These are phyloP conservation scores for Populus hybrid DNA, from an alignment of 441 rosid species.

Conservation along the genomic window DNA sequence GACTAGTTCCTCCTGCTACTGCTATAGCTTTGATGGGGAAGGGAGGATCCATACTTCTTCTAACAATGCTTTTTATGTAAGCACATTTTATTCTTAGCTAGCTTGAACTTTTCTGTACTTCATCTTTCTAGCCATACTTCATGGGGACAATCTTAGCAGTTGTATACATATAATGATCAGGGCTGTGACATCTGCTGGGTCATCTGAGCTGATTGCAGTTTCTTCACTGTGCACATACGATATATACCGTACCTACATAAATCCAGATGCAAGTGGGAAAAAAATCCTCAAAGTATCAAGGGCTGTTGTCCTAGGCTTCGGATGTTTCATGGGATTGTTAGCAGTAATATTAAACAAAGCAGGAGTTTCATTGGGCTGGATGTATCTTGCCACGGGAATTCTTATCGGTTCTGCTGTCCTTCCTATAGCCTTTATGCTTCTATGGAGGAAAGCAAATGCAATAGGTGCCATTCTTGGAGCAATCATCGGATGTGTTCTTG, in stretches of 20 bases:
- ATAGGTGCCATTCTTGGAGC: conserved; percentile 74
- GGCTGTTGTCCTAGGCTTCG: conserved; percentile 64
- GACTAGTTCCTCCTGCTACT: conserved; percentile 93
- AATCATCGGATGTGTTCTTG: conserved; percentile 61
- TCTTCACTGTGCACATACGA: conserved; percentile 91
- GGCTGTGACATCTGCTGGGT: conserved; percentile 98
- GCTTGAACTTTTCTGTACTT: background rate
- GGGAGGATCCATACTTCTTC: conserved; percentile 83
- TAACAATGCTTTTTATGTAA: conserved; percentile 96
- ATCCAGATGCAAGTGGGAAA: conserved; percentile 73
- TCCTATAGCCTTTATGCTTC: conserved; percentile 88
- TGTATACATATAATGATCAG: conserved; percentile 29
- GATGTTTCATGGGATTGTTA: conserved; percentile 93
- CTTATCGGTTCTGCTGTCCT: conserved; percentile 87
- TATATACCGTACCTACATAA: conserved; percentile 86
- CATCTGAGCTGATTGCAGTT: conserved; percentile 89
- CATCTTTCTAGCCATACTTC: background rate
- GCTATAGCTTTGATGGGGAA: conserved; percentile 98
- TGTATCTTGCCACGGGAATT: conserved; percentile 95
- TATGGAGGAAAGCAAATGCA: conserved; percentile 90
- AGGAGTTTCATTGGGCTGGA: conserved; percentile 95
- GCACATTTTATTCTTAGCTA: conserved; percentile 10
- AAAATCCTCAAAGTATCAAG: conserved; percentile 74
- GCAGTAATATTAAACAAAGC: conserved; percentile 79
- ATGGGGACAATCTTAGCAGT: background rate